phyloP scores from a whole-genome alignment of 495 filamentous ascomycete genomes.

The Penicillium parvum region DNA sequence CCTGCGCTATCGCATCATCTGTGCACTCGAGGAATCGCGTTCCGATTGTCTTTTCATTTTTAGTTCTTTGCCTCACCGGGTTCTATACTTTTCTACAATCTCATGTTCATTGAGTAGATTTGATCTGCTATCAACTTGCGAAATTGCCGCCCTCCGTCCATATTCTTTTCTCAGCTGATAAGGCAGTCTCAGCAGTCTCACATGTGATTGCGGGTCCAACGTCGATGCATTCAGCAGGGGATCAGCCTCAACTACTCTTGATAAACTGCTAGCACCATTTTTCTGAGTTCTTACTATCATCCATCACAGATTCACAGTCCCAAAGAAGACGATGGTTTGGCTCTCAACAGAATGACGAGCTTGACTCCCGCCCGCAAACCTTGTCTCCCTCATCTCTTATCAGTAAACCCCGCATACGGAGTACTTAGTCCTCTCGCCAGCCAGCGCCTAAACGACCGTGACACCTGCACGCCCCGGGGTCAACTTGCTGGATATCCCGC shows the following conservation, averaged over 20 bases:
- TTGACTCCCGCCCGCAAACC: too few species aligned
- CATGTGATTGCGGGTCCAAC: slow-evolving; percentile 43
- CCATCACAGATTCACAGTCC: too few species aligned
- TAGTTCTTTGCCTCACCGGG: background rate
- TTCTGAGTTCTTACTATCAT: too few species aligned
- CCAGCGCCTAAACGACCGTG: slow-evolving; percentile 4
- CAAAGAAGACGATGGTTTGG: too few species aligned
- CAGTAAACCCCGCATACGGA: background rate
- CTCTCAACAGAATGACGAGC: too few species aligned
- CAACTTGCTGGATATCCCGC: slow-evolving; percentile 7
- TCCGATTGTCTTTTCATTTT: background rate
- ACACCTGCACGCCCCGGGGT: slow-evolving; percentile 11
- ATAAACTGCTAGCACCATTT: too few species aligned
- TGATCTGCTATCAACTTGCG: too few species aligned
- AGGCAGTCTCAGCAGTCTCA: slow-evolving; percentile 14
- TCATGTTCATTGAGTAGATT: too few species aligned
- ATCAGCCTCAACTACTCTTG: slow-evolving; percentile 3
- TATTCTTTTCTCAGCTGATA: slow-evolving; percentile 13
- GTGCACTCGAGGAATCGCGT: slow-evolving; percentile 8
- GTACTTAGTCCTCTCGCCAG: too few species aligned
- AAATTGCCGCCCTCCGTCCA: slow-evolving; percentile 1
- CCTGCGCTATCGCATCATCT: slow-evolving; percentile 24
- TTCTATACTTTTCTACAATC: too few species aligned
- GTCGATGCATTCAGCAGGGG: slow-evolving; percentile 15
- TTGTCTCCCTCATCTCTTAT: too few species aligned